Percentiles rank a stretch among this genome's conserved stretches.
Conservation (phyloP, 179 eudicot genomes). For the Gypsophila paniculata region DNA sequence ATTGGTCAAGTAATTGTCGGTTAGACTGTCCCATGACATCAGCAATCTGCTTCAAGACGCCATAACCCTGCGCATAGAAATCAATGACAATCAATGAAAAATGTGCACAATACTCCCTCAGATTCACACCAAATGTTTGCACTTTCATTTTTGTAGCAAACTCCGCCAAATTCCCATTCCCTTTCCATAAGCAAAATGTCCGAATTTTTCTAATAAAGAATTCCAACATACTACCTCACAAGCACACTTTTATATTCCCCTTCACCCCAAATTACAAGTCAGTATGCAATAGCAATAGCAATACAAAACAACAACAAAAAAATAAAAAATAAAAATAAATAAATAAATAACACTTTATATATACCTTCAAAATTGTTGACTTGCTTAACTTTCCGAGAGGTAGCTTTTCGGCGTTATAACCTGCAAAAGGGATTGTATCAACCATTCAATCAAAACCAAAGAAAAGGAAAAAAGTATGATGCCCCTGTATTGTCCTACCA, state of each 20-base stretch:
- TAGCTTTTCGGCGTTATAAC: conserved; percentile 94
- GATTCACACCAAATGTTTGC: no score
- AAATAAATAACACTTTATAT: neutral
- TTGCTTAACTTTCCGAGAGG: conserved; percentile 97
- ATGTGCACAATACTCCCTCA: neutral
- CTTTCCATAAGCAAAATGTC: no score
- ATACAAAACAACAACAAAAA: no score
- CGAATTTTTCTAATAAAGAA: no score
- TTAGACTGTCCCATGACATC: conserved; percentile 68
- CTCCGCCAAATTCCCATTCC: no score
- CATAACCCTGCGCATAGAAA: conserved; percentile 63
- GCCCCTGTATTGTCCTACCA: neutral
- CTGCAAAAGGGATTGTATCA: conserved; percentile 28
- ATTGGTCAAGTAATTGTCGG: conserved; percentile 63
- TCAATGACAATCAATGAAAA: conserved; percentile 11
- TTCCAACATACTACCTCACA: no score
- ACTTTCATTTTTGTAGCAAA: no score
- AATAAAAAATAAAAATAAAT: neutral
- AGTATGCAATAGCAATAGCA: neutral
- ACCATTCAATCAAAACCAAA: neutral
- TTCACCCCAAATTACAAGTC: neutral
- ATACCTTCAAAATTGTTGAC: conserved; percentile 80
- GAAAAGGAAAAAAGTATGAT: neutral
- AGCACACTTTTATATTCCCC: no score
- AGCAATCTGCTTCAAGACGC: conserved; percentile 77